These are phyloP conservation scores for Elsinoe perseae DNA, from an alignment of 2,329 filamentous ascomycete genomes.

Conservation along the genomic window DNA sequence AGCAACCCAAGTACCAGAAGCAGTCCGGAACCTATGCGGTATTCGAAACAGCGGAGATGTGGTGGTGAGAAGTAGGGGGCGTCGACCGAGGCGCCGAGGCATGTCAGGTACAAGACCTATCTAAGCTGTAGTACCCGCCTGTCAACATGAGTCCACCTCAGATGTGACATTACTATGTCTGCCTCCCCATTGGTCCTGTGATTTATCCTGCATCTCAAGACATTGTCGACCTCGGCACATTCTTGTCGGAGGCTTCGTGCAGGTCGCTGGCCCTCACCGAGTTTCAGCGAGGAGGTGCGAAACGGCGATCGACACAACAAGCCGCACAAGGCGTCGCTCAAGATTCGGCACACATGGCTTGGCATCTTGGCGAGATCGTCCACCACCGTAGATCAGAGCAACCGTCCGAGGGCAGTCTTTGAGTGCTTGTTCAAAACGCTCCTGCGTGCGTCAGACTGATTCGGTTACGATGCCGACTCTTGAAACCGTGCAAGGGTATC, in stretches of 20 bases:
- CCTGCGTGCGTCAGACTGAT: too few species aligned
- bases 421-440: background rate
- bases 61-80: background rate
- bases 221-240: conserved; percentile 7
- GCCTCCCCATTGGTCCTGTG: background rate
- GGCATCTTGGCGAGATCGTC: background rate
- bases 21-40: conserved; percentile 1
- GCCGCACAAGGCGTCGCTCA: background rate
- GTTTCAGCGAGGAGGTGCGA: conserved; percentile 7
- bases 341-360: background rate
- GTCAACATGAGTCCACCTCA: conserved; percentile 1
- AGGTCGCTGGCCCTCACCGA: background rate
- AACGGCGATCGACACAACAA: conserved; percentile 8
- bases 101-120: background rate
- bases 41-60: conserved; percentile 2
- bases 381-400: background rate
- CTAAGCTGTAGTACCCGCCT: background rate
- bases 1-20: background rate
- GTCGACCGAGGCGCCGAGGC: conserved; percentile 2
- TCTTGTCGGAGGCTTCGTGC: background rate
- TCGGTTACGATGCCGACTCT: too few species aligned
- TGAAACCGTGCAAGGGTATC: too few species aligned
- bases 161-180: background rate
- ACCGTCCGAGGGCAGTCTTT: background rate
- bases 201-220: background rate